A percentile compares a stretch with the other conserved stretches of the same genome.
These are phyloP conservation scores for Nannochloropsis gaditana DNA, from an alignment of 108 stramenopile genomes.

Conservation along the genomic window DNA sequence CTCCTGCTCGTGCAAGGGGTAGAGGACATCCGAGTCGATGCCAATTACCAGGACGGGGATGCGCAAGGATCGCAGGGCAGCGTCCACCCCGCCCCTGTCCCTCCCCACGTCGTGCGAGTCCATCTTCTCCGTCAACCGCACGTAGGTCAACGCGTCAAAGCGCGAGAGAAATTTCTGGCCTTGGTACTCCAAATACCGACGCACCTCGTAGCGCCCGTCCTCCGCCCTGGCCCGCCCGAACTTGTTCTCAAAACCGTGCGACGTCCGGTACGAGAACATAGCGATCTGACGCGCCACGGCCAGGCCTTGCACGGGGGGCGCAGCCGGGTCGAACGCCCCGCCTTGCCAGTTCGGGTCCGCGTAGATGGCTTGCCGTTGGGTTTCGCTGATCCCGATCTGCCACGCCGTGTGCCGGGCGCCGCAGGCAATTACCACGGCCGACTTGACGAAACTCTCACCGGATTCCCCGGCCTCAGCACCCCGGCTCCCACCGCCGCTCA, in stretches of 20 bases:
- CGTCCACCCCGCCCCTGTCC: conserved; percentile 49
- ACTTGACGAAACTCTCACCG: conserved; percentile 57
- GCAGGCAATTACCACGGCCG: conserved; percentile 77
- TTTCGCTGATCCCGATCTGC: conserved; percentile 84
- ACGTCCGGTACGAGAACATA: conserved; percentile 83
- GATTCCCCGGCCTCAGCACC: not conserved
- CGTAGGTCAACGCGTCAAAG: conserved; percentile 84
- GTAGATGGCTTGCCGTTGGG: conserved; percentile 85
- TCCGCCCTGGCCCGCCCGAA: conserved; percentile 62
- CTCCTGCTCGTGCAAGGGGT: conserved; percentile 76
- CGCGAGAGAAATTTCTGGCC: conserved; percentile 75
- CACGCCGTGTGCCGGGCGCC: conserved; percentile 81
- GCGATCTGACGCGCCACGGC: conserved; percentile 77
- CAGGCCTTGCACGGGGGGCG: conserved; percentile 64
- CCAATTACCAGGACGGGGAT: conserved; percentile 75
- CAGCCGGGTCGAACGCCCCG: conserved; percentile 59
- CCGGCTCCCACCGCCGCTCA: not conserved
- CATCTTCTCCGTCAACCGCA: conserved; percentile 83
- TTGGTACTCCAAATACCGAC: conserved; percentile 80
- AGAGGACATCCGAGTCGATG: conserved; percentile 78
- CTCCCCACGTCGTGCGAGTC: conserved; percentile 72
- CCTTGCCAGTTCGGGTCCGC: conserved; percentile 77
- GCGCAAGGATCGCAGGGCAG: not conserved
- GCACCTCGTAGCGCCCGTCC: conserved; percentile 70
- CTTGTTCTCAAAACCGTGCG: conserved; percentile 68